phyloP scores from a whole-genome alignment of 129 eudicot genomes.

The Glebionis coronaria region DNA sequence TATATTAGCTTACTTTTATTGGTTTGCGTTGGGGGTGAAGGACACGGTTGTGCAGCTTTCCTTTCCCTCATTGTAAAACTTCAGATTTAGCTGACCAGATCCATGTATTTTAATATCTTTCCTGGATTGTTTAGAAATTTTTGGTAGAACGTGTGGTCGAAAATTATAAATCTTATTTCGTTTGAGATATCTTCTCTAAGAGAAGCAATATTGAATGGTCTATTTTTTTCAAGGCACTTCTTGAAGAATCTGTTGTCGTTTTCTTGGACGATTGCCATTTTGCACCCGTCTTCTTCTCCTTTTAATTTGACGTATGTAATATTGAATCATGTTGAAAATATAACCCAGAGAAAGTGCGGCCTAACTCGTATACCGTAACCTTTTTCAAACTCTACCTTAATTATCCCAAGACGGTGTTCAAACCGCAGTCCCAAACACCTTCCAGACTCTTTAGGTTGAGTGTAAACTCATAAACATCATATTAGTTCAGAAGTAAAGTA shows the following conservation, averaged over 20 bases:
- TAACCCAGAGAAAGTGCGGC: no score
- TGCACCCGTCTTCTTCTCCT: not conserved
- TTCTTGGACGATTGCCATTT: not conserved
- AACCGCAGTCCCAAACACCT: no score
- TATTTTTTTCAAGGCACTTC: no score
- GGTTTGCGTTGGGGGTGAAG: not conserved
- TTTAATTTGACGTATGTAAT: no score
- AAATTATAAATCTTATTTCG: slow-evolving; percentile 22
- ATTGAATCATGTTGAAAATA: no score
- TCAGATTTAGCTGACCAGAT: slow-evolving; percentile 1
- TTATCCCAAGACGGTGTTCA: no score
- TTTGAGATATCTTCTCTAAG: slow-evolving; percentile 9
- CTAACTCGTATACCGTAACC: no score
- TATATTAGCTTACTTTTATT: slow-evolving; percentile 3
- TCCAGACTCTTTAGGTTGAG: no score
- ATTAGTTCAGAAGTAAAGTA: not conserved
- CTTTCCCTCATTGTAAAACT: slow-evolving; percentile 4
- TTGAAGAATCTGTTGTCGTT: not conserved
- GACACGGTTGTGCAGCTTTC: not conserved
- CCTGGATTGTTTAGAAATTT: slow-evolving; percentile 9
- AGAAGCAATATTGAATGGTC: not conserved
- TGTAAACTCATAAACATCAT: not conserved
- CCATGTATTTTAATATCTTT: slow-evolving; percentile 6
- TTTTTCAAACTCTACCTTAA: no score
- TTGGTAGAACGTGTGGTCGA: slow-evolving; percentile 13